A percentile compares a stretch with the other conserved stretches of the same genome.
Conservation (phyloP, 2,329 filamentous ascomycete genomes). For the Fusarium pseudograminearum region DNA sequence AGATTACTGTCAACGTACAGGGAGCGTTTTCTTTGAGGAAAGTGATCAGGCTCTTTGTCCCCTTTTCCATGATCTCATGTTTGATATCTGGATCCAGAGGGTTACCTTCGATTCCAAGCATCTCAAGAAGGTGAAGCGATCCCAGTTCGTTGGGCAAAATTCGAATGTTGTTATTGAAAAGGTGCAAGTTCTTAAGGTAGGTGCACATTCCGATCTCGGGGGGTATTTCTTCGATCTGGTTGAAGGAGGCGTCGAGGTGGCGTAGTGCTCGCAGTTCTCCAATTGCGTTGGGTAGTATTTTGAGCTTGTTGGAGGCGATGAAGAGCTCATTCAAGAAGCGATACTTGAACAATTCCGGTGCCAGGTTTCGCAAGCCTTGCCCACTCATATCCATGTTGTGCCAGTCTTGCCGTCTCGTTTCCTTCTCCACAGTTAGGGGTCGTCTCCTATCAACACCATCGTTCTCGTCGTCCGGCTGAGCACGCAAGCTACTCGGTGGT, state of each 20-base stretch:
- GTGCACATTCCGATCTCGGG: conserved; percentile 97
- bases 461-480: conserved; percentile 63
- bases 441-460: conserved; percentile 69
- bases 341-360: conserved; percentile 85
- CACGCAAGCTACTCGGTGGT: conserved; percentile 61
- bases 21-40: conserved; percentile 86
- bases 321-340: conserved; percentile 92
- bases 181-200: conserved; percentile 83
- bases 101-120: conserved; percentile 93
- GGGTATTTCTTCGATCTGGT: conserved; percentile 84
- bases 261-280: conserved; percentile 84
- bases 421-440: conserved; percentile 74
- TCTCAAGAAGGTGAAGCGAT: conserved; percentile 87
- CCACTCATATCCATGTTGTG: conserved; percentile 93
- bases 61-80: conserved; percentile 85
- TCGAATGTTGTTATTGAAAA: conserved; percentile 91
- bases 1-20: conserved; percentile 66
- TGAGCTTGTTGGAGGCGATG: conserved; percentile 91
- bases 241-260: conserved; percentile 88
- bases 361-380: conserved; percentile 89
- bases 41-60: conserved; percentile 86
- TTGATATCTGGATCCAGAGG: conserved; percentile 82
- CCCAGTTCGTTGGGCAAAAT: conserved; percentile 88
- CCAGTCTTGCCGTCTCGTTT: conserved; percentile 84
- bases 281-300: conserved; percentile 81